Evolutionary conservation across 805 yeast species (phyloP), one percentile per base, ranked within the genome.

Genomic region (Lipomyces orientalis): DNA sequence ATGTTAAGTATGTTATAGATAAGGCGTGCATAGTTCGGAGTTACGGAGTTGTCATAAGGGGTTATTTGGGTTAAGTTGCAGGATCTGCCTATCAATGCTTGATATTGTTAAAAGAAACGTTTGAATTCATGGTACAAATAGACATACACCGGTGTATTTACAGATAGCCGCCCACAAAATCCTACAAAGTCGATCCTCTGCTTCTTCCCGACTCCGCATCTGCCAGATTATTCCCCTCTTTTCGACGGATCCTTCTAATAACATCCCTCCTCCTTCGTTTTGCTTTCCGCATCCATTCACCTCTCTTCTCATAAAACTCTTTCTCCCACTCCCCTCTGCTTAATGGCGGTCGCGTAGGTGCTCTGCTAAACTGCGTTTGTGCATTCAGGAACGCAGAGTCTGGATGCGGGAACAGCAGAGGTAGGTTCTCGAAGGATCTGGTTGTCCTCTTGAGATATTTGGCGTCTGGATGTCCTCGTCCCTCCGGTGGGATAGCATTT

Each of bases 331-430:
- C 80, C 2, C 78, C 80, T 25, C 82, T 79, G 10, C 76, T 73
- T 39, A 82, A 77, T 14, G 75, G 75, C 2, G 76, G 77, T 5
- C 72, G 71, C 8, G 76, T 79, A 25, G 75, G 75, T 6, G 90
- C 72, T 73, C 87, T 89, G 66, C 85, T 85, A 59, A 92, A 77
- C 76, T 90, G 97, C 0, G 97, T 83, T 79, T 93, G 98, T 0
- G 97, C 88, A 61, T 85, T 86, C 70, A 94, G 81, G 79, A 91
- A 94, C 0, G 97, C 97, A 0, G 98, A 93, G 22, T 90, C 90
- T 12, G 83, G 80, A 76, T 94, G 98, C 1, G 89, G 80, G 84
- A 96, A 94, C 77, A 94, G 93, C 46, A 93, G 80, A 7, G 91
- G 87, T 58, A 79, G 74, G 52, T 78, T 57, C 37, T 57, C 59